Conservation (phyloP, 2,329 filamentous ascomycete species). For the Chalara sp. region DNA sequence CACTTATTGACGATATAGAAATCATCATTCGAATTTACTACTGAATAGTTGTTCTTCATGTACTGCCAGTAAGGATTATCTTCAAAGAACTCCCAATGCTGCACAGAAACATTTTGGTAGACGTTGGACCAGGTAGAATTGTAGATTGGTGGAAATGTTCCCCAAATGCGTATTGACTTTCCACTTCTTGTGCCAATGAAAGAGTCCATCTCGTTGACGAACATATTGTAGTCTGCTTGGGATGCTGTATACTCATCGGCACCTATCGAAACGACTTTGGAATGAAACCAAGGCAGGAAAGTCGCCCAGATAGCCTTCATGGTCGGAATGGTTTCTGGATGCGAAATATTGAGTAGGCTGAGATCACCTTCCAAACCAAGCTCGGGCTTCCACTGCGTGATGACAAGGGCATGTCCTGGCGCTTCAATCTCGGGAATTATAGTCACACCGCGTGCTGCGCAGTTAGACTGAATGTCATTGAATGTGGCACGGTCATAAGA, state of each 20-base stretch:
- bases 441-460: slow-evolving; percentile 48
- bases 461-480: slow-evolving; percentile 43
- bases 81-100: slow-evolving; percentile 50
- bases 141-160: slow-evolving; percentile 41
- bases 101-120: slow-evolving; percentile 38
- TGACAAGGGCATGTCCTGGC: slow-evolving; percentile 48
- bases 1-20: slow-evolving; percentile 46
- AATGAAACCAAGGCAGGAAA: slow-evolving; percentile 49
- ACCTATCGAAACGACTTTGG: slow-evolving; percentile 47
- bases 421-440: slow-evolving; percentile 54
- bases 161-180: slow-evolving; percentile 48
- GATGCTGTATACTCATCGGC: slow-evolving; percentile 47
- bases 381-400: slow-evolving; percentile 53
- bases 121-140: slow-evolving; percentile 31
- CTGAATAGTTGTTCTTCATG: slow-evolving; percentile 36
- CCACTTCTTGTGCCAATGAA: slow-evolving; percentile 34
- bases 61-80: slow-evolving; percentile 35
- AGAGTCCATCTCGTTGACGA: slow-evolving; percentile 43
- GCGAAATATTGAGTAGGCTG: slow-evolving; percentile 47
- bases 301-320: slow-evolving; percentile 46
- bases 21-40: slow-evolving; percentile 47
- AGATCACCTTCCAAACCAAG: slow-evolving; percentile 39
- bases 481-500: slow-evolving; percentile 46
- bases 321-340: slow-evolving; percentile 46
- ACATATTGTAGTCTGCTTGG: slow-evolving; percentile 42